Base-by-base conservation (phyloP, 1,284 basidiomycete species). In the Sanguinoderma infundibulare region DNA sequence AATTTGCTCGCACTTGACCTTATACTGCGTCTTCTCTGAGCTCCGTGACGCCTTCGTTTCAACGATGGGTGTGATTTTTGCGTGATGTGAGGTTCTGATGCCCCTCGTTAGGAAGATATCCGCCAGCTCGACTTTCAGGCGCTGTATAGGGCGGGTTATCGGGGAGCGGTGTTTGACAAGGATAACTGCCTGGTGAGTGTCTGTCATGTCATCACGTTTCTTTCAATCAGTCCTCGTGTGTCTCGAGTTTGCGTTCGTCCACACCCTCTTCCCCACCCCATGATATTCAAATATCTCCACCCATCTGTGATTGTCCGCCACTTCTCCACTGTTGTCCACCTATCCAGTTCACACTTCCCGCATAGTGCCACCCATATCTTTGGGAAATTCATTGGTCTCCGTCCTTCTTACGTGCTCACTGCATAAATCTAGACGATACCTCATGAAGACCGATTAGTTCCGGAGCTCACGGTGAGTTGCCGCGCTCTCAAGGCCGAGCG, bases 161-260 rank as follows among this genome's bases (percentile, higher is more conserved):
- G 89, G 50, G 95, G 91, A 35, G 91, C 92, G 12, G 89, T 99
- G 0, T 91, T 98, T 67, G 97, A 98, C 84, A 98, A 98, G 79
- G 97, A 99, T 75, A 98, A 99, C 69, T 98, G 97, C 72, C 76
- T 98, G 68, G 95, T 94, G 69, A 38, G 87, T 77, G 10, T 35
- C 5, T 22, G 5, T 6, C 7, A 22, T 44, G 30, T 22, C 24
- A 0, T 35, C n/a, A 36, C 32, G 14, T 36, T 9, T 15, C 14
- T 9, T 20, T 32, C 28, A n/a, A n/a, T n/a, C n/a, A 28, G 30
- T 9, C 15, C 17, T 6, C 8, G 4, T 10, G 8, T 30, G 6
- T 17, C 14, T 15, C 24, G 44, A 28, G 8, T 46, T 46, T 1
- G 22, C 12, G 6, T 9, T 42, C 22, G 8, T 42, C n/a, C 39